Evolutionary conservation across 2,329 filamentous ascomycete species (phyloP), one percentile per base, ranked within the genome.

Genomic region (Chrysoporthe deuterocubensis): DNA sequence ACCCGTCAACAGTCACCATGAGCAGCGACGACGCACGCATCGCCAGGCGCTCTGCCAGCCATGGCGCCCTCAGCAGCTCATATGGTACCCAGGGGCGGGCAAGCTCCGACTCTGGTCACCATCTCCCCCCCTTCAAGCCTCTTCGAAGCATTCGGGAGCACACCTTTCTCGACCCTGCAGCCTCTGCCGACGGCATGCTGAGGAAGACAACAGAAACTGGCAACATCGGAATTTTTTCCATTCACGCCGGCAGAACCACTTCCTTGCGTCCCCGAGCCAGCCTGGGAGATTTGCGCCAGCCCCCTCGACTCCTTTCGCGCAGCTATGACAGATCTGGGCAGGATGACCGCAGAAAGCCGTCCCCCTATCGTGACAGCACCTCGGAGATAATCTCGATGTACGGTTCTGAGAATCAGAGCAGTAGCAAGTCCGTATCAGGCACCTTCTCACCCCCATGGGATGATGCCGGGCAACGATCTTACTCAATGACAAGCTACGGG

Each of bases 181-280:
- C 83, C 5, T 85, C 85, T 1, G 77, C 89, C n/a, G 84, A 88
- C 71, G 85, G 86, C 75, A 89, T 90, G 88, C 79, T 90, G 68
- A 90, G 86, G 77, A 90, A 85, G 3, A 89, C 86, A 1, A 90
- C 87, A 0, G 88, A 90, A 73, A 89, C 87, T 9, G 87, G 88
- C n/a, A 87, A 90, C 71, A 87, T 89, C 71, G 87, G 87, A 4
- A 77, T 85, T 62, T 89, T 89, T 75, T 87, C 85, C 63, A 78
- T 85, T 61, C 89, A 89, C 74, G 86, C 84, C 65, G 86, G 88
- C 71, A 82, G 79, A 59, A 77, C 79, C 14, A 76, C 77, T 6
- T 70, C 71, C 14, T 71, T 75, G 68, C 76, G 75, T 21, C 66
- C 73, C 44, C 76, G 75, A 65, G 72, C 74, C 26, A 74, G 73